These are phyloP conservation scores for Colletotrichum ledebouriae DNA, from an alignment of 2,329 filamentous ascomycete genomes.

Conservation along the genomic window DNA sequence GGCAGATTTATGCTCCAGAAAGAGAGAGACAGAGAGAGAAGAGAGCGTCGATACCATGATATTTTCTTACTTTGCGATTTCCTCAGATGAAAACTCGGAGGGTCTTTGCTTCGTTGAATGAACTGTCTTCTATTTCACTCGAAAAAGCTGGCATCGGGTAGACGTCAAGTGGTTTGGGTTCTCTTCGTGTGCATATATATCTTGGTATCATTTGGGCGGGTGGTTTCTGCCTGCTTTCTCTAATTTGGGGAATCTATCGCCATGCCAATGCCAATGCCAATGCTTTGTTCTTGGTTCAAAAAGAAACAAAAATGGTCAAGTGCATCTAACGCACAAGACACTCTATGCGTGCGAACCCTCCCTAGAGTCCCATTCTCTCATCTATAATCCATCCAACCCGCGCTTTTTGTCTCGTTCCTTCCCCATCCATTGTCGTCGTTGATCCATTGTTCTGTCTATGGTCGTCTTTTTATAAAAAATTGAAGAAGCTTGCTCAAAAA, in stretches of 20 bases:
- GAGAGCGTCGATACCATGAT: constrained; percentile 25
- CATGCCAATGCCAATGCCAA: constrained; percentile 40
- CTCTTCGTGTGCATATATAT: constrained; percentile 12
- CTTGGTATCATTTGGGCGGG: constrained; percentile 11
- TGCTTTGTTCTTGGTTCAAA: constrained; percentile 6
- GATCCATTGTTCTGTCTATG: constrained; percentile 15
- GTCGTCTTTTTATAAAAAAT: constrained; percentile 14
- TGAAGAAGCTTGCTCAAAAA: constrained; percentile 20
- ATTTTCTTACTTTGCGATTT: background rate
- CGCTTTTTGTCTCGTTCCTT: background rate
- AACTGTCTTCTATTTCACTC: background rate
- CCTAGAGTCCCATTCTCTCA: constrained; percentile 1
- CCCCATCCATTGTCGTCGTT: background rate
- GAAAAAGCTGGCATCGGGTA: background rate
- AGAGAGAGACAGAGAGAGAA: background rate
- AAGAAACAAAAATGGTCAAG: background rate
- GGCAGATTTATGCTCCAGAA: background rate
- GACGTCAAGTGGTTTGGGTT: too few relatives aligned
- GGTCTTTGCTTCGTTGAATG: background rate
- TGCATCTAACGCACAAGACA: too few relatives aligned
- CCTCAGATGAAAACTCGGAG: background rate
- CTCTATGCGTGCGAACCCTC: background rate
- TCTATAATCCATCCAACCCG: background rate
- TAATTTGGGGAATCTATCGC: constrained; percentile 28
- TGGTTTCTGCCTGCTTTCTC: constrained; percentile 11